These are phyloP conservation scores for Cucurbita argyrosperma DNA, from an alignment of 306 rosid species.

Conservation along the genomic window DNA sequence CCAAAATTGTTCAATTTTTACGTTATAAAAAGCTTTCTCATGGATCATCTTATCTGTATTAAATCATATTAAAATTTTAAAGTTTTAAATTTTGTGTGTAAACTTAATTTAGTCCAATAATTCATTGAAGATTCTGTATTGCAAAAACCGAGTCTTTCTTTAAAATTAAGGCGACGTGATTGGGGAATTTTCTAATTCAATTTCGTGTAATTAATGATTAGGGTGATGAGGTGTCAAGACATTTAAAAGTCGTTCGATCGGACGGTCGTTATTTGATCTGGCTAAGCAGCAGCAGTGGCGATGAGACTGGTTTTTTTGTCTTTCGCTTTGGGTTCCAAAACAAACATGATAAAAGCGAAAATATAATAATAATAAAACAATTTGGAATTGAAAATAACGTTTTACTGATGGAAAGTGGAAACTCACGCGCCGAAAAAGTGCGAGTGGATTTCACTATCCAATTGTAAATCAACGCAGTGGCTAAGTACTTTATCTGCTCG, in stretches of 20 bases:
- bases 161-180: background rate
- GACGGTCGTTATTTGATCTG: background rate
- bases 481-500: background rate
- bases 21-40: background rate
- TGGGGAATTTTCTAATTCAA: background rate
- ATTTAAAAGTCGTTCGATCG: background rate
- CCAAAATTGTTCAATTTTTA: background rate
- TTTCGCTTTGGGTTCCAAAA: conserved; percentile 3
- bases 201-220: background rate
- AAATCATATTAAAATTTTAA: no score
- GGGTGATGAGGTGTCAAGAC: background rate
- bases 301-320: background rate
- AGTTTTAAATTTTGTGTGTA: background rate
- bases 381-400: background rate
- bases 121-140: no score
- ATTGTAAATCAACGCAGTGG: background rate
- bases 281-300: background rate
- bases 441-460: background rate
- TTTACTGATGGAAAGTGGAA: background rate
- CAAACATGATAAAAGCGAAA: conserved; percentile 3
- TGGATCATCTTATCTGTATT: no score
- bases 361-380: background rate
- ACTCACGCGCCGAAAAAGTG: background rate
- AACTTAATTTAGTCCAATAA: no score
- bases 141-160: background rate